A percentile compares a stretch with the other conserved stretches of the same genome.
phyloP scores from a whole-genome alignment of 345 rosid genomes.

The Zanthoxylum bungeanum region DNA sequence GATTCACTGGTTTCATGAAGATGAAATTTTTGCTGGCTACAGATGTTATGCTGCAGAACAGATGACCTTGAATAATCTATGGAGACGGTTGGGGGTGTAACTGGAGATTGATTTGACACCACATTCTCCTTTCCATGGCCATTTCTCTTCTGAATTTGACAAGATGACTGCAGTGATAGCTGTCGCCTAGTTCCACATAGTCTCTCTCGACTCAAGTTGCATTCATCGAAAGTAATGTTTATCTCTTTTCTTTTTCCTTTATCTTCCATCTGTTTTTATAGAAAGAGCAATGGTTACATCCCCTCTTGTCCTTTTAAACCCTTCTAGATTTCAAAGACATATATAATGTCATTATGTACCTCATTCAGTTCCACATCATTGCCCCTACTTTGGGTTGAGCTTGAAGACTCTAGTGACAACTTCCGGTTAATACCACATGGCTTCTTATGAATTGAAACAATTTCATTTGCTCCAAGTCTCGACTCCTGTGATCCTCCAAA shows the following conservation, averaged over 20 bases:
- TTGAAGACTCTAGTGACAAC: constrained; percentile 36
- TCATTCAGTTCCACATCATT: constrained; percentile 20
- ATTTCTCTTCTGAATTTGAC: constrained; percentile 26
- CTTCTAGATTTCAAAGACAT: neutral
- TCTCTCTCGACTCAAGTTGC: constrained; percentile 12
- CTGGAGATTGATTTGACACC: constrained; percentile 18
- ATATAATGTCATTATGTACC: constrained; percentile 7
- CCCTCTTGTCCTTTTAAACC: constrained; percentile 19
- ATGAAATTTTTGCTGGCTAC: neutral
- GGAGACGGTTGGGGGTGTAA: neutral
- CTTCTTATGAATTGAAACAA: constrained; percentile 24
- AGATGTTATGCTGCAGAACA: neutral
- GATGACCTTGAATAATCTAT: constrained; percentile 9
- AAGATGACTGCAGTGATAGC: constrained; percentile 33
- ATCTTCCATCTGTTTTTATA: constrained; percentile 10
- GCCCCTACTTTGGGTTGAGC: constrained; percentile 19
- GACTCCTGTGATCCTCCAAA: constrained; percentile 20
- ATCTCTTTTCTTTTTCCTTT: constrained; percentile 22
- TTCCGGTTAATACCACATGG: constrained; percentile 26
- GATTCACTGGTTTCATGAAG: constrained; percentile 6
- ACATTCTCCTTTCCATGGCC: constrained; percentile 13
- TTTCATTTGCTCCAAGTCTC: constrained; percentile 23
- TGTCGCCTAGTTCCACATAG: constrained; percentile 26
- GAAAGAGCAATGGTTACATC: constrained; percentile 23
- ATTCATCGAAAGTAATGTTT: constrained; percentile 20